Conservation (phyloP, 2,329 filamentous ascomycete genomes). For the Chalaropsis ovoidea region DNA sequence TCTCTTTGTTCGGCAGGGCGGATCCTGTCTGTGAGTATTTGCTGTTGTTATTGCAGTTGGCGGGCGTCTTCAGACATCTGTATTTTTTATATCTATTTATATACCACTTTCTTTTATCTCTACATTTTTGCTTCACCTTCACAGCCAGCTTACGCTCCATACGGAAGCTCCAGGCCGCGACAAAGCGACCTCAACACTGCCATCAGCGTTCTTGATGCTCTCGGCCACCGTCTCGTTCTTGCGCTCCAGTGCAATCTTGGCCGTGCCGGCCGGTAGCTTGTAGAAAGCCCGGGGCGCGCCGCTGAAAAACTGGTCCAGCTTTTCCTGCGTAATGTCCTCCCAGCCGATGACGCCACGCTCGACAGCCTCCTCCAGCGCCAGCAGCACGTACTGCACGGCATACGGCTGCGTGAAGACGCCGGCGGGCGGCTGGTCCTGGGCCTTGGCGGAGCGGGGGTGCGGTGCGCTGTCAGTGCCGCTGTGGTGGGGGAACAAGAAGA, state of each 20-base stretch:
- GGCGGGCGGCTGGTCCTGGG: conserved; percentile 49
- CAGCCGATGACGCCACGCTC: conserved; percentile 43
- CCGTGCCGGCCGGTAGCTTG: conserved; percentile 31
- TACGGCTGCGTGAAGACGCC: conserved; percentile 74
- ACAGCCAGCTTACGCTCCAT: conserved; percentile 36
- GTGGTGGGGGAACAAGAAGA: background rate
- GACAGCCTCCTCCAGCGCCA: conserved; percentile 51
- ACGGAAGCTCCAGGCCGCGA: conserved; percentile 36
- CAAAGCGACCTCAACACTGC: conserved; percentile 37
- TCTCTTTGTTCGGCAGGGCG: background rate
- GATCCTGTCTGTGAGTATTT: conserved; percentile 16
- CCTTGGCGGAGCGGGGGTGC: conserved; percentile 52
- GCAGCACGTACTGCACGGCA: conserved; percentile 53
- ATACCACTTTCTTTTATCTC: conserved; percentile 7
- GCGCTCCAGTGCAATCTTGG: conserved; percentile 35
- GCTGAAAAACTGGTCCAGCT: conserved; percentile 46
- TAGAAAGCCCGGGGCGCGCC: conserved; percentile 47
- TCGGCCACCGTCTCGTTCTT: conserved; percentile 35
- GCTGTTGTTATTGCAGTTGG: background rate
- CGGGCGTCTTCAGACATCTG: background rate
- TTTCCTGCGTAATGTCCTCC: conserved; percentile 45
- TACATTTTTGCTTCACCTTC: background rate
- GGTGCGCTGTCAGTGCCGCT: conserved; percentile 54
- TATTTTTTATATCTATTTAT: background rate
- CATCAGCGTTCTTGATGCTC: conserved; percentile 35